phyloP scores from a whole-genome alignment of 176 grass and related monocot genomes.

The Typha latifolia region DNA sequence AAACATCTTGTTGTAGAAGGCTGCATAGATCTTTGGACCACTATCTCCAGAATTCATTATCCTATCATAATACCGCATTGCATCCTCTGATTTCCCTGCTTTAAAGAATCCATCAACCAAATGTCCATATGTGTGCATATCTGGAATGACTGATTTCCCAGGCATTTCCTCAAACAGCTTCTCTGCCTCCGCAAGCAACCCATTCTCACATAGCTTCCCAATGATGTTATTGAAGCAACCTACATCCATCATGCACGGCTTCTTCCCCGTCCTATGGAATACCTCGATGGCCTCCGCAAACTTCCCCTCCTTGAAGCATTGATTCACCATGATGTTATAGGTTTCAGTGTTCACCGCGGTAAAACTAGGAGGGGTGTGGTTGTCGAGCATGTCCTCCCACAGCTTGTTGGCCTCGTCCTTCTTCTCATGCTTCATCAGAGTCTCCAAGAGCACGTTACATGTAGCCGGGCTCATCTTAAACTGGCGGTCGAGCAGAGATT shows the following conservation, averaged over 20 bases:
- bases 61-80: constrained; percentile 31
- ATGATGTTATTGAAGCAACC: constrained; percentile 65
- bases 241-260: constrained; percentile 44
- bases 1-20: constrained; percentile 39
- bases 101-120: constrained; percentile 45
- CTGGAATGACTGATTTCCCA: constrained; percentile 39
- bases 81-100: constrained; percentile 35
- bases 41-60: neutral
- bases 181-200: constrained; percentile 38
- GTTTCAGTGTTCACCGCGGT: constrained; percentile 43
- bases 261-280: constrained; percentile 34
- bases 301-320: constrained; percentile 51
- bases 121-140: constrained; percentile 36
- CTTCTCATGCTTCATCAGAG: constrained; percentile 40
- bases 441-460: constrained; percentile 39
- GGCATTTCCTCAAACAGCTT: constrained; percentile 51
- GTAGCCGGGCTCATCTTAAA: constrained; percentile 53
- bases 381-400: constrained; percentile 45
- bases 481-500: constrained; percentile 37
- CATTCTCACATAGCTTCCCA: constrained; percentile 45
- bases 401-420: constrained; percentile 31
- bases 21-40: neutral
- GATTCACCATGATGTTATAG: constrained; percentile 58
- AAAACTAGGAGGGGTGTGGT: constrained; percentile 43
- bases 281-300: constrained; percentile 42